A percentile compares a stretch with the other conserved stretches of the same genome.
Evolutionary conservation across 1,139 yeast genomes (phyloP).

Genomic region (Taiozyma sp.): DNA sequence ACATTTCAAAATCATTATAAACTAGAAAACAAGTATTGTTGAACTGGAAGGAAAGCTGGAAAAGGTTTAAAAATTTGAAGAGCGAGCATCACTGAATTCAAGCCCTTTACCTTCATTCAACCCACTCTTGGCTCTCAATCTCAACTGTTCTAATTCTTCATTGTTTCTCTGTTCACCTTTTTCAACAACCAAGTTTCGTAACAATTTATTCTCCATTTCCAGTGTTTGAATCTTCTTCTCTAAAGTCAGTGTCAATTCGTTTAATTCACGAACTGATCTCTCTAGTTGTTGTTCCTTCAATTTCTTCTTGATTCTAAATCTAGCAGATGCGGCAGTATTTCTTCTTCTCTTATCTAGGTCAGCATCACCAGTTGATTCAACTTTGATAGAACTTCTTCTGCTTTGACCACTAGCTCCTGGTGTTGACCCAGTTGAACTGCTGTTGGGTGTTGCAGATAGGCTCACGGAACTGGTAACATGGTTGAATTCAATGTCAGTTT

Average conservation of each 20-base stretch:
- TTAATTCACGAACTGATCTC: slow-evolving; percentile 41
- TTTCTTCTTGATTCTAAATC: slow-evolving; percentile 61
- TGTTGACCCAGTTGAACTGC: slow-evolving; percentile 1
- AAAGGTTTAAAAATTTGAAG: background rate
- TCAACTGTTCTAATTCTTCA: slow-evolving; percentile 21
- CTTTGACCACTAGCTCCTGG: background rate
- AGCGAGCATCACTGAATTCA: slow-evolving; percentile 3
- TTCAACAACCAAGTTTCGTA: slow-evolving; percentile 46
- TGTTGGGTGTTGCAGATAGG: slow-evolving; percentile 5
- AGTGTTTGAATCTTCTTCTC: slow-evolving; percentile 46
- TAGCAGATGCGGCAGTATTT: slow-evolving; percentile 64
- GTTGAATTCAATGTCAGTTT: background rate
- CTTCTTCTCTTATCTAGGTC: slow-evolving; percentile 47
- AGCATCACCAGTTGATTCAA: slow-evolving; percentile 20
- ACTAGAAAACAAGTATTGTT: background rate
- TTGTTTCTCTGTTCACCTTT: slow-evolving; percentile 39
- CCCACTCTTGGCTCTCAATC: slow-evolving; percentile 18
- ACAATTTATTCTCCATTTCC: slow-evolving; percentile 52
- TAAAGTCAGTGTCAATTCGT: slow-evolving; percentile 32
- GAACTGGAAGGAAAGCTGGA: background rate
- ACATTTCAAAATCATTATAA: slow-evolving; percentile 1
- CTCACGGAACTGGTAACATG: background rate
- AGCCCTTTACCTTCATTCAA: background rate
- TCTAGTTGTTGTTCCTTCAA: slow-evolving; percentile 57
- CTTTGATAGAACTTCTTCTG: slow-evolving; percentile 4